These are phyloP conservation scores for Ceratobasidium sp. DNA, from an alignment of 1,284 basidiomycete genomes.

Conservation along the genomic window DNA sequence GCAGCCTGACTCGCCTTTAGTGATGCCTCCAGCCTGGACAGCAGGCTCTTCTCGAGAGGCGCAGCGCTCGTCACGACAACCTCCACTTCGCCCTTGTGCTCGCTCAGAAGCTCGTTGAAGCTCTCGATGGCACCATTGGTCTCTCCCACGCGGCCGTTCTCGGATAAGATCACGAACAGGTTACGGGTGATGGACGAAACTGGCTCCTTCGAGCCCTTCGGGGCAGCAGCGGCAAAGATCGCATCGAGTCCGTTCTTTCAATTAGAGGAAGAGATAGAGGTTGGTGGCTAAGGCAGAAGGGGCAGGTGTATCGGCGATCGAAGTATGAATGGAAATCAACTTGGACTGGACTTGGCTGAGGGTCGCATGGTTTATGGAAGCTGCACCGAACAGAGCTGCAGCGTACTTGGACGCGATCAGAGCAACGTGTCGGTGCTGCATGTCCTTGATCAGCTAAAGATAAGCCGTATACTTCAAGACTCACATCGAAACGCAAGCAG, in stretches of 20 bases:
- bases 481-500: slow-evolving; percentile 18
- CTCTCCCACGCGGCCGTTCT: slow-evolving; percentile 92
- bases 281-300: slow-evolving; percentile 80
- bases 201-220: slow-evolving; percentile 72
- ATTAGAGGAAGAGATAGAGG: slow-evolving; percentile 86
- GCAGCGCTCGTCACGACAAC: slow-evolving; percentile 91
- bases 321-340: slow-evolving; percentile 73
- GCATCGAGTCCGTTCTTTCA: slow-evolving; percentile 74
- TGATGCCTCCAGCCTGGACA: slow-evolving; percentile 79
- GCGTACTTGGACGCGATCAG: slow-evolving; percentile 91
- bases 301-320: slow-evolving; percentile 72
- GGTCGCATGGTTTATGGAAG: slow-evolving; percentile 81
- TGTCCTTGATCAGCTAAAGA: not conserved
- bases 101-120: slow-evolving; percentile 89
- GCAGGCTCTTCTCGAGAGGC: slow-evolving; percentile 77
- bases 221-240: slow-evolving; percentile 67
- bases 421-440: slow-evolving; percentile 59
- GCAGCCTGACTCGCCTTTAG: slow-evolving; percentile 87
- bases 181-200: slow-evolving; percentile 89
- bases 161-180: slow-evolving; percentile 88
- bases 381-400: slow-evolving; percentile 91
- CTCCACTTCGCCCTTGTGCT: slow-evolving; percentile 93
- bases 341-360: slow-evolving; percentile 87
- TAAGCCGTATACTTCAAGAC: not conserved
- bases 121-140: slow-evolving; percentile 89